These are phyloP conservation scores for Diaporthe helianthi DNA, from an alignment of 2,329 filamentous ascomycete species.

Conservation along the genomic window DNA sequence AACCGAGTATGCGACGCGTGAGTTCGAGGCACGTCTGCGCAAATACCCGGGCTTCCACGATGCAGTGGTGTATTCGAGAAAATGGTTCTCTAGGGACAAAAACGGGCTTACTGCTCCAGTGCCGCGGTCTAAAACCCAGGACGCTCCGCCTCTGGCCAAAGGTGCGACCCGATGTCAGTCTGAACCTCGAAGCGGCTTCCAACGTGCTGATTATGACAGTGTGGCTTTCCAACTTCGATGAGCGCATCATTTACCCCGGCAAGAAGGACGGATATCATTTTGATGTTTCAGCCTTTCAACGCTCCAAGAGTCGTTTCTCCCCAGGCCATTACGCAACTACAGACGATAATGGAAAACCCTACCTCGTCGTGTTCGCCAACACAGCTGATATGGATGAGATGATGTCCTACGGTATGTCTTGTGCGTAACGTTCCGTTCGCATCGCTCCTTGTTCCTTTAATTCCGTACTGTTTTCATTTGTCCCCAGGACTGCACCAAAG, in stretches of 20 bases:
- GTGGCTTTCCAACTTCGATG: neutral
- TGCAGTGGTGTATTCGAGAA: neutral
- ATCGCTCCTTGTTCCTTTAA: no score
- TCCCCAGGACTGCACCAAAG: neutral
- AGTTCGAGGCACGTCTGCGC: neutral
- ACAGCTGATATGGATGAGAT: neutral
- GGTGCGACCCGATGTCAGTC: neutral
- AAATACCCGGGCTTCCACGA: neutral
- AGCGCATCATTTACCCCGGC: no score
- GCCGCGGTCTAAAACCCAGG: neutral
- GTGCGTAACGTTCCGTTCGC: no score
- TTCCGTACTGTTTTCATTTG: no score
- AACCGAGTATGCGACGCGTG: rapidly evolving
- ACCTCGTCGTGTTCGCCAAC: neutral
- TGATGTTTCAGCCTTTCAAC: no score
- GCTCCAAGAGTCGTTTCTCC: neutral
- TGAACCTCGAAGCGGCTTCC: neutral
- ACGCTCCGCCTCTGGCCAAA: constrained; percentile 3
- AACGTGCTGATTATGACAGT: neutral
- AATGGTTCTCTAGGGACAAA: neutral
- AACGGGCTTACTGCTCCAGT: rapidly evolving
- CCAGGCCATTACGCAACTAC: neutral
- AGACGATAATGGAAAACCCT: neutral
- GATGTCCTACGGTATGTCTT: neutral
- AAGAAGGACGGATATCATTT: no score